Percentiles rank a stretch among this genome's conserved stretches.
phyloP scores from a whole-genome alignment of 2,329 filamentous ascomycete genomes.

The Neofusicoccum parvum region DNA sequence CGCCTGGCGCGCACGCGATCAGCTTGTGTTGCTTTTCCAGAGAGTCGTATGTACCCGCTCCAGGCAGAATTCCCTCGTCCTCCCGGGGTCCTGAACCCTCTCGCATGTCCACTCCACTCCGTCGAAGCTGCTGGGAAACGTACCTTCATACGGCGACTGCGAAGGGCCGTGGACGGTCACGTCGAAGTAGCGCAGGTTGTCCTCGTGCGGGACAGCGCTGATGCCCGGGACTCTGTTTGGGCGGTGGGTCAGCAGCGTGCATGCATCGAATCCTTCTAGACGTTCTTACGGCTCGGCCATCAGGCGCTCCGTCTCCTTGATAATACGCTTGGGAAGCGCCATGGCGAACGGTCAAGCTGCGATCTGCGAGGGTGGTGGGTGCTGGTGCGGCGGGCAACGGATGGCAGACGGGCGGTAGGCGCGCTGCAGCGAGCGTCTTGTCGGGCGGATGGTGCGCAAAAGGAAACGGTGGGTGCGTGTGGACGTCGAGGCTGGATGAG shows the following conservation, averaged over 20 bases:
- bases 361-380: background rate
- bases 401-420: background rate
- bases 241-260: background rate
- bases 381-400: background rate
- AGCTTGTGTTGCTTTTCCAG: background rate
- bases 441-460: background rate
- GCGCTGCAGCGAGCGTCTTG: background rate
- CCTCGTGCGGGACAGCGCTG: slow-evolving; percentile 91
- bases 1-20: slow-evolving; percentile 51
- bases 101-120: background rate
- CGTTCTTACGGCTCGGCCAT: slow-evolving; percentile 87
- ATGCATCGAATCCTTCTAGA: slow-evolving; percentile 8
- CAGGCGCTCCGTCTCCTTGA: slow-evolving; percentile 97
- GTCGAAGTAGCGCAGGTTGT: slow-evolving; percentile 97
- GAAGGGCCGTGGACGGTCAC: slow-evolving; percentile 92
- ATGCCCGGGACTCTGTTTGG: slow-evolving; percentile 85
- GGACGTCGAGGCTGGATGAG: slow-evolving; percentile 1
- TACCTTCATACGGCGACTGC: slow-evolving; percentile 94
- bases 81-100: background rate
- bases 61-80: too few relatives aligned
- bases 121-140: slow-evolving; percentile 26
- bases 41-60: background rate
- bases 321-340: slow-evolving; percentile 92
- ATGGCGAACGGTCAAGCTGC: slow-evolving; percentile 35
- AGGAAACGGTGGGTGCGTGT: background rate